Percentiles rank a stretch among this genome's conserved stretches.
These are phyloP conservation scores for Chrysochromulina tobinii DNA, from an alignment of 78 protist species.

Conservation along the genomic window DNA sequence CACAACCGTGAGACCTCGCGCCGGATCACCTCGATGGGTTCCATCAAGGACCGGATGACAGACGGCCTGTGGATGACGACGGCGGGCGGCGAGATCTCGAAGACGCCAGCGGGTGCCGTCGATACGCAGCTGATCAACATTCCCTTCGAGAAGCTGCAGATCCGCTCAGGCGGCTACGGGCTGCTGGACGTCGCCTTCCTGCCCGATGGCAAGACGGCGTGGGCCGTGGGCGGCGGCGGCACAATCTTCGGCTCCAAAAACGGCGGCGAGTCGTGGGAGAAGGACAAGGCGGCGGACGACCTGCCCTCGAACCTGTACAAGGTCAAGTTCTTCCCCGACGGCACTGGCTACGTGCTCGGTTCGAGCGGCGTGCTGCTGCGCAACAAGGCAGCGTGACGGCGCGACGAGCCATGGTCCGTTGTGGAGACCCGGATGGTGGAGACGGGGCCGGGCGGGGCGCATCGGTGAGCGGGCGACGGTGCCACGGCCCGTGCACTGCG, in stretches of 20 bases:
- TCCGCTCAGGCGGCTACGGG: constrained; percentile 8
- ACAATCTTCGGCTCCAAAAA: neutral
- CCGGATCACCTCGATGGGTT: neutral
- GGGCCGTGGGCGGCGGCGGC: constrained; percentile 16
- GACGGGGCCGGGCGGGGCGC: too few species aligned
- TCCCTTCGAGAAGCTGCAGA: neutral
- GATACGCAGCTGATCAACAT: constrained; percentile 26
- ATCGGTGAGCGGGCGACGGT: too few species aligned
- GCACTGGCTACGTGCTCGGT: neutral
- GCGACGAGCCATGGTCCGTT: neutral
- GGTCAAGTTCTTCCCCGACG: neutral
- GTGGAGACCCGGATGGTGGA: too few species aligned
- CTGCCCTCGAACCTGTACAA: constrained; percentile 18
- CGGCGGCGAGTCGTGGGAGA: neutral
- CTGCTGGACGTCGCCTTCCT: neutral
- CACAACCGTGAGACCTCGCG: constrained; percentile 21
- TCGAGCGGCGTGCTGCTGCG: neutral
- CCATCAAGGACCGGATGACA: neutral
- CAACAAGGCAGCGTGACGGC: neutral
- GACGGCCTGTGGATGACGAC: neutral
- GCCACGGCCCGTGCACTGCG: too few species aligned
- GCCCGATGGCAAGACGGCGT: neutral
- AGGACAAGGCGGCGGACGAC: constrained; percentile 5
- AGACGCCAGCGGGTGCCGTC: neutral
- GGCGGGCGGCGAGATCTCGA: constrained; percentile 18